A percentile compares a stretch with the other conserved stretches of the same genome.
Conservation (phyloP, 1,139 yeast genomes). For the Kurtzmaniella natalensis region DNA sequence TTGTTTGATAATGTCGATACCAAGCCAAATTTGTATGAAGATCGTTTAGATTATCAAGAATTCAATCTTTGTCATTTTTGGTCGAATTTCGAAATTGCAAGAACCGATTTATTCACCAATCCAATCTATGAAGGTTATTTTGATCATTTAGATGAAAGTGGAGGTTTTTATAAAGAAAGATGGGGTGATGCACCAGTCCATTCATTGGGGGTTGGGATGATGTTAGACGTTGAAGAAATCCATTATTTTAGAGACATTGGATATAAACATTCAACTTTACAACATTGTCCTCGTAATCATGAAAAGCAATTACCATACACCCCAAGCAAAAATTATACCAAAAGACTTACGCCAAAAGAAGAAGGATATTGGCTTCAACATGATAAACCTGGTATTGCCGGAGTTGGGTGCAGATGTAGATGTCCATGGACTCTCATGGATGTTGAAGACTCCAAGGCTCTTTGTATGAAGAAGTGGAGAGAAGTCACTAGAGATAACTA, state of each 20-base stretch:
- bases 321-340: constrained; percentile 16
- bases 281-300: constrained; percentile 79
- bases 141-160: constrained; percentile 58
- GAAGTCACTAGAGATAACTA: constrained; percentile 33
- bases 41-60: constrained; percentile 59
- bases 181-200: constrained; percentile 98
- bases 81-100: constrained; percentile 91
- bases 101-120: constrained; percentile 67
- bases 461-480: constrained; percentile 60
- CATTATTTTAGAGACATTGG: constrained; percentile 93
- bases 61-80: constrained; percentile 86
- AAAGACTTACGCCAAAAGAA: constrained; percentile 15
- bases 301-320: constrained; percentile 44
- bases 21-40: constrained; percentile 40
- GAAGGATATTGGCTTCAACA: constrained; percentile 37
- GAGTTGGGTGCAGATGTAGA: constrained; percentile 82
- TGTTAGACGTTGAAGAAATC: constrained; percentile 59
- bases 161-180: constrained; percentile 82
- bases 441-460: constrained; percentile 50
- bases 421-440: constrained; percentile 58
- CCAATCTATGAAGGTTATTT: constrained; percentile 62
- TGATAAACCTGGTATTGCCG: constrained; percentile 46
- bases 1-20: constrained; percentile 21
- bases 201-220: constrained; percentile 75
- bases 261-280: constrained; percentile 70